phyloP scores from a whole-genome alignment of 2,329 filamentous ascomycete genomes.

The Myriosclerotinia duriaeana region DNA sequence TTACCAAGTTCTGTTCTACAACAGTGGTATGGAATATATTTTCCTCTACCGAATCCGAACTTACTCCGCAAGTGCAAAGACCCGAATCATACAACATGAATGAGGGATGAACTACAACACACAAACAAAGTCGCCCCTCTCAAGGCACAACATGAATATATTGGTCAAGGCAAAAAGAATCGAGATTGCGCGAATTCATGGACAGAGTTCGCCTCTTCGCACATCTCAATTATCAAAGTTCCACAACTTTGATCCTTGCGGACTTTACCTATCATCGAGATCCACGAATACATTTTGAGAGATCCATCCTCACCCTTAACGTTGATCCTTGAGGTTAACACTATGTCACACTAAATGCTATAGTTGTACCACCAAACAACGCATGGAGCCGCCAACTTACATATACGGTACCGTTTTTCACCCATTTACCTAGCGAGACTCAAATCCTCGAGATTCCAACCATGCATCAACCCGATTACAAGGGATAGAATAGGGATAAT shows the following conservation, averaged over 20 bases:
- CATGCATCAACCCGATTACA: slow-evolving; percentile 13
- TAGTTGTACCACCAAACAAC: slow-evolving; percentile 12
- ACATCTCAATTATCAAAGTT: slow-evolving; percentile 9
- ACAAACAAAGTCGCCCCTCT: slow-evolving; percentile 15
- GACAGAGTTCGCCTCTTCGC: not conserved
- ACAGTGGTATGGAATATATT: slow-evolving; percentile 14
- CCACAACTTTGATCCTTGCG: not conserved
- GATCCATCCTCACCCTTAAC: slow-evolving; percentile 1
- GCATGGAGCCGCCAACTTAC: slow-evolving; percentile 17
- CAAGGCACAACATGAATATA: slow-evolving; percentile 11
- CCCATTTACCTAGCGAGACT: slow-evolving; percentile 18
- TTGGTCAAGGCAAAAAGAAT: slow-evolving; percentile 11
- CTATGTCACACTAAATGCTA: slow-evolving; percentile 15
- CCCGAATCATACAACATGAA: slow-evolving; percentile 23
- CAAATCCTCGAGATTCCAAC: slow-evolving; percentile 15
- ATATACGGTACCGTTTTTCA: slow-evolving; percentile 20
- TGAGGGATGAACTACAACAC: slow-evolving; percentile 7
- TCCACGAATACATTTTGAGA: slow-evolving; percentile 14
- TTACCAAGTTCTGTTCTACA: slow-evolving; percentile 9
- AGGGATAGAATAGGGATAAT: slow-evolving; percentile 19
- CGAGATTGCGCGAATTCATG: slow-evolving; percentile 3
- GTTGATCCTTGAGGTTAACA: slow-evolving; percentile 15
- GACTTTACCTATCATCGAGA: slow-evolving; percentile 22
- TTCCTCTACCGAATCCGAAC: slow-evolving; percentile 20
- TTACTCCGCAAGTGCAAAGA: slow-evolving; percentile 2